These are phyloP conservation scores for Citrus sp. DNA, from an alignment of 345 rosid species.

Conservation along the genomic window DNA sequence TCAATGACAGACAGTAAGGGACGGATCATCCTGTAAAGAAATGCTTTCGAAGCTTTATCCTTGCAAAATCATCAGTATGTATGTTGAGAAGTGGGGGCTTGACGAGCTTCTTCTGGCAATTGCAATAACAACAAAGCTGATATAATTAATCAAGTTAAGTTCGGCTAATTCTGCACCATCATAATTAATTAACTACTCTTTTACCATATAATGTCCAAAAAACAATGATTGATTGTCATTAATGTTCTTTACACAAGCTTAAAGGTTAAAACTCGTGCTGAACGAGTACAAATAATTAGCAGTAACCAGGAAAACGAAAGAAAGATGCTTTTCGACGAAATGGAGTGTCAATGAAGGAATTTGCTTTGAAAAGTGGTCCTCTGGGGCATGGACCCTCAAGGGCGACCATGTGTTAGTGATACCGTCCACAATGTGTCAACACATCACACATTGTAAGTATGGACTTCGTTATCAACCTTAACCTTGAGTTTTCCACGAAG, in stretches of 20 bases:
- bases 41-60: constrained; percentile 3
- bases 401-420: constrained; percentile 1
- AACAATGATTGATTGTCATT: constrained; percentile 12
- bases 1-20: constrained; percentile 17
- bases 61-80: not conserved
- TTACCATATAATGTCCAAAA: not conserved
- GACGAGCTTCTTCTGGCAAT: not conserved
- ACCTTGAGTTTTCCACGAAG: not conserved
- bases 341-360: constrained; percentile 32
- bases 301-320: too few species aligned
- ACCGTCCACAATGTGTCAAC: not conserved
- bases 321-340: not conserved
- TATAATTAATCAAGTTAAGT: not conserved
- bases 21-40: constrained; percentile 26
- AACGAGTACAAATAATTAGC: too few species aligned
- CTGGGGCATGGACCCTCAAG: not conserved
- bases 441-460: not conserved
- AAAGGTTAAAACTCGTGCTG: too few species aligned
- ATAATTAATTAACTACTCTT: not conserved
- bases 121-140: constrained; percentile 5
- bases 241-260: too few species aligned
- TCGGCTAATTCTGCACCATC: not conserved
- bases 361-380: constrained; percentile 23
- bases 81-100: constrained; percentile 5
- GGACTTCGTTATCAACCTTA: not conserved